These are phyloP conservation scores for Vachellia pachyceras DNA, from an alignment of 306 rosid genomes.

Conservation along the genomic window DNA sequence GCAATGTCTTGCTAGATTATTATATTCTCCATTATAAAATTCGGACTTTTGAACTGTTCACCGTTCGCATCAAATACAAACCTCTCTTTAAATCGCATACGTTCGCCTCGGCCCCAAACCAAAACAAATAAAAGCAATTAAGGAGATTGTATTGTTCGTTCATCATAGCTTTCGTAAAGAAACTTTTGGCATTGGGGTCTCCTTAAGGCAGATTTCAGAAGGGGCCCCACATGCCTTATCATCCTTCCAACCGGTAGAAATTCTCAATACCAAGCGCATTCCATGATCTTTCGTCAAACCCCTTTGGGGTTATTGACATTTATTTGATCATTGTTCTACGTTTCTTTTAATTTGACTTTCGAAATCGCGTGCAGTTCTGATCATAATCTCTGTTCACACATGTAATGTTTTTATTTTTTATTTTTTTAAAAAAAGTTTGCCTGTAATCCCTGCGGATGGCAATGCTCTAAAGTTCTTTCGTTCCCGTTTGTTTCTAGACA, in stretches of 20 bases:
- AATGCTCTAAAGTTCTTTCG: conserved; percentile 39
- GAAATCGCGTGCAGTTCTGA: conserved; percentile 49
- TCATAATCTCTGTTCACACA: conserved; percentile 22
- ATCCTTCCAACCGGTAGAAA: conserved; percentile 22
- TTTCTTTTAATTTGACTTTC: conserved; percentile 70
- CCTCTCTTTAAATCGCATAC: not conserved
- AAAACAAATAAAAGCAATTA: not conserved
- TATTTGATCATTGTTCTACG: not conserved
- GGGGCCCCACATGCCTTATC: conserved; percentile 39
- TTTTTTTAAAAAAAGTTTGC: not conserved
- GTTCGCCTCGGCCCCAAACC: not conserved
- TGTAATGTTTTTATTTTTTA: not conserved
- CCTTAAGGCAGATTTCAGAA: conserved; percentile 32
- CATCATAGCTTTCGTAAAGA: conserved; percentile 18
- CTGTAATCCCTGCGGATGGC: conserved; percentile 11
- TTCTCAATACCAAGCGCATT: conserved; percentile 43
- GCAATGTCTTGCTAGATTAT: not conserved
- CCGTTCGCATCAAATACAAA: not conserved
- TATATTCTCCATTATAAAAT: not conserved
- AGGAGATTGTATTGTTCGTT: not conserved
- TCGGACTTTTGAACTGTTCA: conserved; percentile 1
- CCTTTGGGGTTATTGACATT: conserved; percentile 45
- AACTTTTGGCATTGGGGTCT: conserved; percentile 37
- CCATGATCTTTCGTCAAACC: conserved; percentile 56
- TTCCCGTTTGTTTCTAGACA: conserved; percentile 20